phyloP scores from a whole-genome alignment of 2,329 filamentous ascomycete species.

The Akanthomyces dipterigenus region DNA sequence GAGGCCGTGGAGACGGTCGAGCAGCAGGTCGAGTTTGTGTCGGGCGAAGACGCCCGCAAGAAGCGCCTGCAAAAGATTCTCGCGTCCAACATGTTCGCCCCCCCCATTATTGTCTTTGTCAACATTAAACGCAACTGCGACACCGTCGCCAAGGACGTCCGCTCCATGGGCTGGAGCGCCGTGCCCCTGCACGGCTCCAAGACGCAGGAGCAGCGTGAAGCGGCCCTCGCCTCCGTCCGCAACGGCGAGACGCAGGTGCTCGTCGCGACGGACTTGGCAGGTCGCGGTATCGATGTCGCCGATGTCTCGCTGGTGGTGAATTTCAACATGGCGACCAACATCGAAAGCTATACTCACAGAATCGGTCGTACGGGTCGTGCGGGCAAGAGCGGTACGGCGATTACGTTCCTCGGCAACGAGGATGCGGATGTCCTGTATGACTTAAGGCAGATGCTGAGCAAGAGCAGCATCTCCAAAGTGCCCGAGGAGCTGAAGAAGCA shows the following conservation, averaged over 20 bases:
- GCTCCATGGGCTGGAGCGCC: slow-evolving; percentile 81
- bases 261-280: slow-evolving; percentile 91
- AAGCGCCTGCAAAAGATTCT: slow-evolving; percentile 92
- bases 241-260: slow-evolving; percentile 77
- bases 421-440: slow-evolving; percentile 90
- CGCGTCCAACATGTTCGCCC: slow-evolving; percentile 66
- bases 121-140: slow-evolving; percentile 99
- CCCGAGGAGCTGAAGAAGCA: slow-evolving; percentile 87
- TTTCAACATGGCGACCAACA: slow-evolving; percentile 95
- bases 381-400: slow-evolving; percentile 90
- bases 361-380: slow-evolving; percentile 96
- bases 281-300: slow-evolving; percentile 93
- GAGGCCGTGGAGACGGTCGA: slow-evolving; percentile 98
- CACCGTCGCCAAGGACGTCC: slow-evolving; percentile 87
- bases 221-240: slow-evolving; percentile 78
- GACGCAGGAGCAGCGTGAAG: slow-evolving; percentile 95
- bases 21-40: slow-evolving; percentile 87
- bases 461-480: slow-evolving; percentile 80
- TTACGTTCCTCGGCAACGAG: slow-evolving; percentile 90
- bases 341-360: slow-evolving; percentile 94
- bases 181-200: slow-evolving; percentile 94
- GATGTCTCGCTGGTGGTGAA: slow-evolving; percentile 94
- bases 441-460: slow-evolving; percentile 88
- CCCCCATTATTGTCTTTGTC: slow-evolving; percentile 98
- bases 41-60: slow-evolving; percentile 92